A percentile compares a stretch with the other conserved stretches of the same genome.
Conservation (phyloP, 805 yeast species). For the Lachancea lanzarotensis region DNA sequence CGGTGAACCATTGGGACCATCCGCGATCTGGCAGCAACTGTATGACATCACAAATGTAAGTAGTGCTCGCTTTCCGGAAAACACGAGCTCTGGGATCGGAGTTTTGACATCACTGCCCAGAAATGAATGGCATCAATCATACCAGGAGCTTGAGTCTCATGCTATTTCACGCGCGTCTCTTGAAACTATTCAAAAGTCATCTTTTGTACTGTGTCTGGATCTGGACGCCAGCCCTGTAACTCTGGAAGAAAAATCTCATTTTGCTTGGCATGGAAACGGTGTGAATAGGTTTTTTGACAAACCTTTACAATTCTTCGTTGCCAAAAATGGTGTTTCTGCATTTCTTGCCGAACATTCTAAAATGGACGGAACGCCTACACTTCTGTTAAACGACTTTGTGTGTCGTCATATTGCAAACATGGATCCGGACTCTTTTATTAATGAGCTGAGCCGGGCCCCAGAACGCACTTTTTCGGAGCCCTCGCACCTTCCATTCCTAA, state of each 20-base stretch:
- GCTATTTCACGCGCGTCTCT: slow-evolving; percentile 58
- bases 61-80: slow-evolving; percentile 24
- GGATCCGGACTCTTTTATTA: slow-evolving; percentile 31
- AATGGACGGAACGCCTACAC: slow-evolving; percentile 98
- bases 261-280: slow-evolving; percentile 95
- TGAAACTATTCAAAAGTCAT: slow-evolving; percentile 63
- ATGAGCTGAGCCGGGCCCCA: slow-evolving; percentile 6
- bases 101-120: slow-evolving; percentile 77
- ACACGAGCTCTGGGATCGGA: slow-evolving; percentile 51
- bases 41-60: slow-evolving; percentile 42
- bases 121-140: slow-evolving; percentile 66
- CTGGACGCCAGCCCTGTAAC: slow-evolving; percentile 58
- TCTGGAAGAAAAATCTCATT: slow-evolving; percentile 74
- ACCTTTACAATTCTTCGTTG: slow-evolving; percentile 76
- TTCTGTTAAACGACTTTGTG: slow-evolving; percentile 74
- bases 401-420: slow-evolving; percentile 48
- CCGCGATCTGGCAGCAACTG: slow-evolving; percentile 53
- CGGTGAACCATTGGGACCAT: slow-evolving; percentile 41
- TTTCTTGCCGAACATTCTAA: slow-evolving; percentile 94
- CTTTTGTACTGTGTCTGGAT: slow-evolving; percentile 79
- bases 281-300: slow-evolving; percentile 86
- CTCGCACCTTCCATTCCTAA: slow-evolving; percentile 46
- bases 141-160: slow-evolving; percentile 49
- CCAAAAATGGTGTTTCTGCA: slow-evolving; percentile 82
- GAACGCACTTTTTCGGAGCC: slow-evolving; percentile 10